Evolutionary conservation across 768 basidiomycete genomes (phyloP), one percentile per base, ranked within the genome.

Genomic region (Lactarius pseudohatsudake): DNA sequence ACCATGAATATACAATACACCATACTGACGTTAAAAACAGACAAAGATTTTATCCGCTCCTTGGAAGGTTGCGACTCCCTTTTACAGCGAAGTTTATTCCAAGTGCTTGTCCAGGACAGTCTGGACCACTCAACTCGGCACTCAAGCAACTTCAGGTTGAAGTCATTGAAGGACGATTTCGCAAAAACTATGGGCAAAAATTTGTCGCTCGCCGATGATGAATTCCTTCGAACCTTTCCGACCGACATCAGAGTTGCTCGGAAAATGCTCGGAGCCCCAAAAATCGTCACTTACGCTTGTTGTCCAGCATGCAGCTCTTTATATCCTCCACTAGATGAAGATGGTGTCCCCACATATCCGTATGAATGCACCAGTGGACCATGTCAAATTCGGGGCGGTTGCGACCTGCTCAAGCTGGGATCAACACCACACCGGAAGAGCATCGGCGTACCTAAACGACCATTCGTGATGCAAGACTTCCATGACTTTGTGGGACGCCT

Each of bases 81-180:
- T 16, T 26, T 61, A 18, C 47, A 38, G 36, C 13, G 36, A 61
- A 61, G 61, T 18, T 26, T 61, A 22, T 50, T 61, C 34, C 34
- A 53, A 54, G 34, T 61, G 32, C 47, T 61, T 40, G 50, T 40
- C 50, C n/a, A 36, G 7, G 34, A 61, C 61, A 61, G 32, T 40
- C 47, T 53, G 47, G 30, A 53, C 45, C 32, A 61, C 47, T 22
- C 45, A 10, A 61, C 32, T 36, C 36, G 36, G 36, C 10, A 15
- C 5, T 50, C 43, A 47, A 53, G 50, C 61, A 61, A 61, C 26
- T 28, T 38, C 36, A 53, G 34, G 47, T 36, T 61, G 6, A 50
- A 28, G 34, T 38, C 50, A 11, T 26, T 61, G n/a, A 61, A 61
- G 36, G 36, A 40, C 2, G 16, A 36, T 11, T 61, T 53, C 8